Conservation (phyloP, 345 rosid species). For the Salix viminalis region DNA sequence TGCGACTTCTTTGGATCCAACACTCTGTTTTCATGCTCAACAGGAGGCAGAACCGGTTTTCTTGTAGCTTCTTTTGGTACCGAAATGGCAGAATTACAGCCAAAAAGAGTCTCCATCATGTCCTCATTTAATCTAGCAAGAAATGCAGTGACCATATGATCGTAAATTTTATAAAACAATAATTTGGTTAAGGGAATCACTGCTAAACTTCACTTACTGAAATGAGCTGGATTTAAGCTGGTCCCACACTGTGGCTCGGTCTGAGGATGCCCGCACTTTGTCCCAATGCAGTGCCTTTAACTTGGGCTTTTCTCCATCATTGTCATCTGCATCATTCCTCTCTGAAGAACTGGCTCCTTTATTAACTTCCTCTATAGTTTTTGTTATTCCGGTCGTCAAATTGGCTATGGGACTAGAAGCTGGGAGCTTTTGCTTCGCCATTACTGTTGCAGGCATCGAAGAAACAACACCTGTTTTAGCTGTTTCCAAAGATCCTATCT, state of each 20-base stretch:
- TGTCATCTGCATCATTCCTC: slow-evolving; percentile 58
- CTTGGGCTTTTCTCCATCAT: slow-evolving; percentile 69
- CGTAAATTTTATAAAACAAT: slow-evolving; percentile 2
- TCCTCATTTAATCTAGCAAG: slow-evolving; percentile 77
- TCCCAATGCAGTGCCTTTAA: slow-evolving; percentile 97
- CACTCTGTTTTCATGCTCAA: slow-evolving; percentile 77
- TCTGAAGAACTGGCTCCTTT: slow-evolving; percentile 39
- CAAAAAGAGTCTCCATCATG: slow-evolving; percentile 93
- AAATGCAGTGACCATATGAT: slow-evolving; percentile 5
- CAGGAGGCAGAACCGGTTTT: slow-evolving; percentile 63
- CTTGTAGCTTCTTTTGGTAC: slow-evolving; percentile 58
- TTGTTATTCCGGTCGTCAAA: slow-evolving; percentile 21
- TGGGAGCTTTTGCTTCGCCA: slow-evolving; percentile 32
- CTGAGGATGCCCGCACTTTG: slow-evolving; percentile 94
- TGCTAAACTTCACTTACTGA: slow-evolving; percentile 54
- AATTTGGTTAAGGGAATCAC: neutral
- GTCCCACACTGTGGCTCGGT: slow-evolving; percentile 99
- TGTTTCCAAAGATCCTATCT: slow-evolving; percentile 31
- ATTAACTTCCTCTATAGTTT: slow-evolving; percentile 33
- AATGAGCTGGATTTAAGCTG: slow-evolving; percentile 92
- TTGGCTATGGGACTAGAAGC: slow-evolving; percentile 42
- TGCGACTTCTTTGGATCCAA: slow-evolving; percentile 96
- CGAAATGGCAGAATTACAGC: slow-evolving; percentile 67
- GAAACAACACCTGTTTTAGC: slow-evolving; percentile 21
- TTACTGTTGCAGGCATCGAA: slow-evolving; percentile 23